These are phyloP conservation scores for Globisporangium lucens DNA, from an alignment of 352 stramenopile species.

Conservation along the genomic window DNA sequence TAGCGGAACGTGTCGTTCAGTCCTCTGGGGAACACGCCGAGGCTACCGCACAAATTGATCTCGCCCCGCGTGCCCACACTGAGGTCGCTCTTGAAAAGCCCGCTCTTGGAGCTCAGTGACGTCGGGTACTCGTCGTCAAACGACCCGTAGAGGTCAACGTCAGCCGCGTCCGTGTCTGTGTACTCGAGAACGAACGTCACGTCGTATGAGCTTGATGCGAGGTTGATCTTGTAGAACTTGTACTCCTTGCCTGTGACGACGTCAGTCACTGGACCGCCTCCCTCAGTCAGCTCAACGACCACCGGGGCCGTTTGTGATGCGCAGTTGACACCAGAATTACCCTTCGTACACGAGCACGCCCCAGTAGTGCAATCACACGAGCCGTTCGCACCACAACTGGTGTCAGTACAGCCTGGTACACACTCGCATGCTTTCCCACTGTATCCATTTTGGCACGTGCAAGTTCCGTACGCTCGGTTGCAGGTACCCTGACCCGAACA, in stretches of 20 bases:
- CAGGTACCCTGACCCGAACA: conserved; percentile 71
- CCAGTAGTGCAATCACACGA: conserved; percentile 63
- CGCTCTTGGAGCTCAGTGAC: conserved; percentile 36
- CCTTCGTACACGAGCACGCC: conserved; percentile 44
- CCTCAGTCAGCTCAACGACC: conserved; percentile 28
- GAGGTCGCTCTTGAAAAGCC: conserved; percentile 58
- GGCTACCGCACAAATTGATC: conserved; percentile 64
- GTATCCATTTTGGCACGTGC: conserved; percentile 50
- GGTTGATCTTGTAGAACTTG: conserved; percentile 65
- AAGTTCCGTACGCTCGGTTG: conserved; percentile 40
- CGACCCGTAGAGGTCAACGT: conserved; percentile 73
- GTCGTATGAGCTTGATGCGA: conserved; percentile 63
- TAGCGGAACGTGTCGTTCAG: conserved; percentile 56
- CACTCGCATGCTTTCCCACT: conserved; percentile 66
- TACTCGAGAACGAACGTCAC: conserved; percentile 59
- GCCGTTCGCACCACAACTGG: conserved; percentile 38
- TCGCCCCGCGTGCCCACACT: conserved; percentile 35
- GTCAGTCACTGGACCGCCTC: conserved; percentile 18
- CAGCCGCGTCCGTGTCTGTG: conserved; percentile 17
- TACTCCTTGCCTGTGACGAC: conserved; percentile 51
- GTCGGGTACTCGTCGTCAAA: conserved; percentile 64
- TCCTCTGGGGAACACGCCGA: conserved; percentile 59
- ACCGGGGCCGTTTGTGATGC: conserved; percentile 16
- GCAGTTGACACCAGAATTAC: conserved; percentile 48
- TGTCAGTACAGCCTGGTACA: conserved; percentile 52